phyloP scores from a whole-genome alignment of 371 early-diverging fungal species.

The Mucor mucedo region DNA sequence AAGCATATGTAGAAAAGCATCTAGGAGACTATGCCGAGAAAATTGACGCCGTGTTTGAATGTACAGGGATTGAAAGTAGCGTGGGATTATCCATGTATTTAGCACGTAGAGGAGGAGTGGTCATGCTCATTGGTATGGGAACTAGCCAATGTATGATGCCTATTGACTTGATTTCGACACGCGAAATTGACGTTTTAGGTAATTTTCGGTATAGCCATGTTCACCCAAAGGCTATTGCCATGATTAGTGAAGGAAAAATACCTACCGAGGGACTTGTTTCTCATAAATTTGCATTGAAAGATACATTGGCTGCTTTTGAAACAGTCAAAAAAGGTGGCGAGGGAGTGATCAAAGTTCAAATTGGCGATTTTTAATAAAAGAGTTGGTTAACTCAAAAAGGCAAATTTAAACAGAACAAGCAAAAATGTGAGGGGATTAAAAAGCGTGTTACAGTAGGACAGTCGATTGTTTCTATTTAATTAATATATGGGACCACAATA shows the following conservation, averaged over 20 bases:
- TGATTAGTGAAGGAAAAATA: constrained; percentile 43
- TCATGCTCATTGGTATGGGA: constrained; percentile 51
- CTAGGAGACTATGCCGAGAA: constrained; percentile 21
- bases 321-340: constrained; percentile 40
- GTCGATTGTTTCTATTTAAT: not conserved
- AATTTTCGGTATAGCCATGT: constrained; percentile 50
- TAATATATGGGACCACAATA: not conserved
- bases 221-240: constrained; percentile 43
- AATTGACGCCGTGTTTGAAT: constrained; percentile 52
- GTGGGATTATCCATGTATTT: constrained; percentile 45
- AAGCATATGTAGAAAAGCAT: constrained; percentile 24
- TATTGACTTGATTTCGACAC: constrained; percentile 34
- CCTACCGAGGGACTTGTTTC: constrained; percentile 50
- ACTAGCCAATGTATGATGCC: constrained; percentile 37
- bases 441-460: not conserved
- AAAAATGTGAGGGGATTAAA: not conserved
- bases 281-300: constrained; percentile 42
- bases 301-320: constrained; percentile 48
- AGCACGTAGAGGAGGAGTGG: constrained; percentile 45
- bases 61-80: constrained; percentile 51
- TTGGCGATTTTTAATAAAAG: constrained; percentile 17
- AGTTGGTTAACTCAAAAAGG: constrained; percentile 6
- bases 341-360: constrained; percentile 49
- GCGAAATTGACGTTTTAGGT: constrained; percentile 48
- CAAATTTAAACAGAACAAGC: constrained; percentile 18